Percentiles rank a stretch among this genome's conserved stretches.
These are phyloP conservation scores for Dendrobium officinale DNA, from an alignment of 106 monocot species.

Conservation along the genomic window DNA sequence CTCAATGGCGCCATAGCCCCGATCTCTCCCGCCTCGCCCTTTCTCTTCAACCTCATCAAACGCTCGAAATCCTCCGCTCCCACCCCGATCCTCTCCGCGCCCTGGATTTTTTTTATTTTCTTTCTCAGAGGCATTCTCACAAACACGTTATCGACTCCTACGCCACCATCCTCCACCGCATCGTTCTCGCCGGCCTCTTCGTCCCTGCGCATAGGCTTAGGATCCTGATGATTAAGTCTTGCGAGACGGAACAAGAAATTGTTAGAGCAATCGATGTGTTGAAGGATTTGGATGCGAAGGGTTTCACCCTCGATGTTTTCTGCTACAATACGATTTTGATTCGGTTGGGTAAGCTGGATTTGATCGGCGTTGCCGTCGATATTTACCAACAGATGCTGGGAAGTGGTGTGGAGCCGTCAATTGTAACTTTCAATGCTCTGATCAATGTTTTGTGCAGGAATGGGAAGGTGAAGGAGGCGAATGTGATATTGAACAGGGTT, in stretches of 20 bases:
- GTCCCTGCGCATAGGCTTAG: slow-evolving; percentile 30
- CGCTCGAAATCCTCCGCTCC: slow-evolving; percentile 26
- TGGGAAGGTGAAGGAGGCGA: slow-evolving; percentile 45
- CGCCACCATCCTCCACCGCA: slow-evolving; percentile 39
- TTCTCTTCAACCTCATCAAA: slow-evolving; percentile 23
- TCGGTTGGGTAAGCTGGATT: slow-evolving; percentile 39
- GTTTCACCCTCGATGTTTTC: slow-evolving; percentile 24
- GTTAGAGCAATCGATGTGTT: slow-evolving; percentile 26
- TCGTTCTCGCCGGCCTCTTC: slow-evolving; percentile 20
- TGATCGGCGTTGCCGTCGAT: slow-evolving; percentile 28
- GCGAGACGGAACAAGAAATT: slow-evolving; percentile 26
- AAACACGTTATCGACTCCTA: slow-evolving; percentile 30
- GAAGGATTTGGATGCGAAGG: slow-evolving; percentile 11
- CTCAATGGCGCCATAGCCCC: slow-evolving; percentile 32
- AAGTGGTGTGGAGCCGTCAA: slow-evolving; percentile 21
- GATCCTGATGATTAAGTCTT: slow-evolving; percentile 35
- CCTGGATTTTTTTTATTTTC: slow-evolving; percentile 30
- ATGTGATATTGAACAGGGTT: slow-evolving; percentile 31
- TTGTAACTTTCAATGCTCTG: slow-evolving; percentile 44
- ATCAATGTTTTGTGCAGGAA: slow-evolving; percentile 68
- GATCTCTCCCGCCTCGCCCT: slow-evolving; percentile 26
- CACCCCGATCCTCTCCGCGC: slow-evolving; percentile 17
- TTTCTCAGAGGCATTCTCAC: slow-evolving; percentile 42
- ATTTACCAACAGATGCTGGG: slow-evolving; percentile 34
- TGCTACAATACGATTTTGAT: slow-evolving; percentile 51